Percentiles rank a stretch among this genome's conserved stretches.
phyloP scores from a whole-genome alignment of 2,329 filamentous ascomycete species.

The Fusarium torulosum region DNA sequence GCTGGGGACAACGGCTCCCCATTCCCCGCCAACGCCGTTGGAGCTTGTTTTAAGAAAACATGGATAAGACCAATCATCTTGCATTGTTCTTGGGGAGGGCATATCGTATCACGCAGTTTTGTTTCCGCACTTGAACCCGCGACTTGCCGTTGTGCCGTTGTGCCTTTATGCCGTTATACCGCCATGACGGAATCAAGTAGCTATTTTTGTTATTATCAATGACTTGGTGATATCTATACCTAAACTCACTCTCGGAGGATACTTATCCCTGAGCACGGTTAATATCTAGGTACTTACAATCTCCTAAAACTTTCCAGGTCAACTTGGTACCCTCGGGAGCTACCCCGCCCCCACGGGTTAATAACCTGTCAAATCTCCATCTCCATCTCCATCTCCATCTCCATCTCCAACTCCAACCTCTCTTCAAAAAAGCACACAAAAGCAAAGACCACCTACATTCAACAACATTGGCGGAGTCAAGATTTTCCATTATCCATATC shows the following conservation, averaged over 20 bases:
- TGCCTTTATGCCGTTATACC: conserved; percentile 14
- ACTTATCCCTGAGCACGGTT: too few relatives aligned
- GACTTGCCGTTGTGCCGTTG: conserved; percentile 16
- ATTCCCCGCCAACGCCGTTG: conserved; percentile 7
- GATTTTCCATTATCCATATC: conserved; percentile 7
- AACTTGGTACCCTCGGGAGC: neutral
- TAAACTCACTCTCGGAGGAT: too few relatives aligned
- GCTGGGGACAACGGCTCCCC: conserved; percentile 12
- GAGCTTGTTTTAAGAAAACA: neutral
- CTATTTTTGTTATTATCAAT: too few relatives aligned
- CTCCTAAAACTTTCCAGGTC: too few relatives aligned
- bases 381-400: too few relatives aligned
- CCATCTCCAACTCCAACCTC: conserved; percentile 24
- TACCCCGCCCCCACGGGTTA: conserved; percentile 20
- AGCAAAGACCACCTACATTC: neutral
- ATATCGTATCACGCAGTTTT: neutral
- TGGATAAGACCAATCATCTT: conserved; percentile 17
- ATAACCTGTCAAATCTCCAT: conserved; percentile 22
- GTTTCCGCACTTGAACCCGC: conserved; percentile 22
- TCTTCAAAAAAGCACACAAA: neutral
- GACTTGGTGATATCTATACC: neutral
- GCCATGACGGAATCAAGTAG: neutral
- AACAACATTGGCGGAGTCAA: conserved; percentile 10
- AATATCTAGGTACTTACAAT: too few relatives aligned
- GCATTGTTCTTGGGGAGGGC: conserved; percentile 7